Percentiles rank a stretch among this genome's conserved stretches.
phyloP scores from a whole-genome alignment of 495 filamentous ascomycete genomes.

The Talaromyces adpressus region DNA sequence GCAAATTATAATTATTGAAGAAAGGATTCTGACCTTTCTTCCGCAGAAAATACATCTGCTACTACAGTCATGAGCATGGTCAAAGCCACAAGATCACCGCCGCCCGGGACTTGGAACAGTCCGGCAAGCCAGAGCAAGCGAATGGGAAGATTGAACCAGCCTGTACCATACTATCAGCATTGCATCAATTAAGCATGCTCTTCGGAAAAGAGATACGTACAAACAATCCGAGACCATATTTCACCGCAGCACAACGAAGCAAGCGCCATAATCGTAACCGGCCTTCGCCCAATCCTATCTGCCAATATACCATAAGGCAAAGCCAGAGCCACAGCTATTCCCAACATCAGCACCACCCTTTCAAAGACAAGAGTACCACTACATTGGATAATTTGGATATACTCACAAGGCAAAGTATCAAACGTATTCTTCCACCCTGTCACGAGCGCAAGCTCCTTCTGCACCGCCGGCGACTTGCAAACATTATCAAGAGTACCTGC shows the following conservation, averaged over 20 bases:
- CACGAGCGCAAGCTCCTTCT: constrained; percentile 36
- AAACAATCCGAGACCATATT: constrained; percentile 27
- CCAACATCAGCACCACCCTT: not conserved
- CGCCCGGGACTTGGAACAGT: constrained; percentile 22
- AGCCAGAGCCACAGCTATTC: constrained; percentile 20
- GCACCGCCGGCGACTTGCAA: constrained; percentile 37
- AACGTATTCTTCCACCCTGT: constrained; percentile 33
- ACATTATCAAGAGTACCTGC: not conserved
- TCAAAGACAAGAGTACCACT: not conserved
- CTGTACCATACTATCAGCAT: not conserved
- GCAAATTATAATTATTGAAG: not conserved
- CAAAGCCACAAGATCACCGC: constrained; percentile 19
- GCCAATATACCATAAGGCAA: constrained; percentile 27
- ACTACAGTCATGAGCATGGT: constrained; percentile 22
- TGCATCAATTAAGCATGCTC: not conserved
- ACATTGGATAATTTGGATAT: not conserved
- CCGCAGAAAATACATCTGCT: constrained; percentile 25
- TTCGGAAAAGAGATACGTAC: constrained; percentile 17
- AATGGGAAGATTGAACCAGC: constrained; percentile 15
- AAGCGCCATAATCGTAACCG: constrained; percentile 27
- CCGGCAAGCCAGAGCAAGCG: constrained; percentile 26
- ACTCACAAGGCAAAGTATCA: constrained; percentile 26
- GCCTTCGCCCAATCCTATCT: constrained; percentile 39
- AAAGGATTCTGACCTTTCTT: constrained; percentile 20
- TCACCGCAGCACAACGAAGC: constrained; percentile 26